Evolutionary conservation across 495 filamentous ascomycete genomes (phyloP), one percentile per base, ranked within the genome.

Genomic region (Talaromyces trachyspermus): DNA sequence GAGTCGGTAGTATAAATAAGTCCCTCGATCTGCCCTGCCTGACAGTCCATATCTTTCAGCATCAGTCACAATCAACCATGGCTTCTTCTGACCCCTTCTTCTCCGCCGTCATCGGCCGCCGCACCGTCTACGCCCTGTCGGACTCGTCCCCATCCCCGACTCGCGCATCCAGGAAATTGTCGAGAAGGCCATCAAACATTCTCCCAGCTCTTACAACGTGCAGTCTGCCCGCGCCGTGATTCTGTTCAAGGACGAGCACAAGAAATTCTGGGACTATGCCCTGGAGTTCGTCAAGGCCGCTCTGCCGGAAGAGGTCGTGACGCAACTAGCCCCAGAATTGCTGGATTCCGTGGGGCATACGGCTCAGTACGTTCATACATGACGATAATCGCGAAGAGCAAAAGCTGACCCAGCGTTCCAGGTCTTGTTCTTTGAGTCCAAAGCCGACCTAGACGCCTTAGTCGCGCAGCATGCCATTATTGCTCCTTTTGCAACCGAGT

Each of bases 361-460:
- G 76, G 74, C 14, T 77, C 75, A 42, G 74, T 76, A 54, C 25
- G 65, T 60, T 17, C 20, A n/a, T 4, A 22, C 3, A 42, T 5
- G 15, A 42, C 18, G 2, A 24, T 3, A 17, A 23, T 19, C 0
- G 5, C n/a, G 19, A 35, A 10, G 4, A 23, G 5, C 2, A 12
- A 20, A 10, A 23, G 18, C 19, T 36, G 29, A 46, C 3, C 5
- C n/a, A 23, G 10, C 10, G 10, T 8, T n/a, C 23, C 49, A 76
- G 70, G 49, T 75, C 43, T 66, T 78, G 43, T 78, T 77, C 62
- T 78, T 63, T 53, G 75, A 76, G 54, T 69, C 75, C 50, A 64
- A 63, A 4, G 52, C 58, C 14, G 61, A 64, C 22, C 62, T 75
- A 51, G 46, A 68, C 41, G 54, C 57, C 8, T 64, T 46, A 10